phyloP scores from a whole-genome alignment of 495 filamentous ascomycete species.

The Lepidopterella palustris region DNA sequence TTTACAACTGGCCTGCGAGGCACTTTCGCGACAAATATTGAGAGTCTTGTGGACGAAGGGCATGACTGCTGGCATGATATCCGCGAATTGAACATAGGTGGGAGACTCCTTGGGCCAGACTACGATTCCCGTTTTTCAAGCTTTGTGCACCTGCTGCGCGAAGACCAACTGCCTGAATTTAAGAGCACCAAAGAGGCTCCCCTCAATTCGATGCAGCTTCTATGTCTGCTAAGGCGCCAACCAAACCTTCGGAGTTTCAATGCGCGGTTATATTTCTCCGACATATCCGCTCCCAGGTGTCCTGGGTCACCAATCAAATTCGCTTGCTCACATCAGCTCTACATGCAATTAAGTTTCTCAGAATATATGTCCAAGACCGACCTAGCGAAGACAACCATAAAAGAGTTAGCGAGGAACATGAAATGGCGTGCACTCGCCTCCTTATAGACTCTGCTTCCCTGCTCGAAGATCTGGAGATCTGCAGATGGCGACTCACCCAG shows the following conservation, averaged over 20 bases:
- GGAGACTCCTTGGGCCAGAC: background rate
- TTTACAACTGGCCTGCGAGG: background rate
- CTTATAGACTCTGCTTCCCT: conserved; percentile 1
- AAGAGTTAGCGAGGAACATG: background rate
- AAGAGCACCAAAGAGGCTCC: conserved; percentile 4
- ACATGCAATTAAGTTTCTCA: conserved; percentile 2
- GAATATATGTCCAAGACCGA: conserved; percentile 2
- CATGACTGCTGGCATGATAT: conserved; percentile 5
- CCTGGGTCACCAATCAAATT: background rate
- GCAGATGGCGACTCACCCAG: background rate
- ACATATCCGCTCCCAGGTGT: background rate
- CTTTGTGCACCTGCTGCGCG: conserved; percentile 3
- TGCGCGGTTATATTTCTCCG: conserved; percentile 5
- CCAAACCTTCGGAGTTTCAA: conserved; percentile 4
- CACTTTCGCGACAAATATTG: background rate
- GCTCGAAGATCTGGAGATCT: conserved; percentile 8
- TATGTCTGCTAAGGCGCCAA: conserved; percentile 2
- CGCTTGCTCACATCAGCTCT: conserved; percentile 4
- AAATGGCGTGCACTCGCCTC: background rate
- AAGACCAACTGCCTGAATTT: conserved; percentile 8
- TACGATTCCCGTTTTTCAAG: background rate
- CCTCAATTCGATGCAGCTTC: background rate
- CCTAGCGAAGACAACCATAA: background rate
- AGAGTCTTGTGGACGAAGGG: background rate
- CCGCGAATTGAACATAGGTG: background rate